Evolutionary conservation across 768 basidiomycete species (phyloP), one percentile per base, ranked within the genome.

Genomic region (Cantharellus cinnabarinus): DNA sequence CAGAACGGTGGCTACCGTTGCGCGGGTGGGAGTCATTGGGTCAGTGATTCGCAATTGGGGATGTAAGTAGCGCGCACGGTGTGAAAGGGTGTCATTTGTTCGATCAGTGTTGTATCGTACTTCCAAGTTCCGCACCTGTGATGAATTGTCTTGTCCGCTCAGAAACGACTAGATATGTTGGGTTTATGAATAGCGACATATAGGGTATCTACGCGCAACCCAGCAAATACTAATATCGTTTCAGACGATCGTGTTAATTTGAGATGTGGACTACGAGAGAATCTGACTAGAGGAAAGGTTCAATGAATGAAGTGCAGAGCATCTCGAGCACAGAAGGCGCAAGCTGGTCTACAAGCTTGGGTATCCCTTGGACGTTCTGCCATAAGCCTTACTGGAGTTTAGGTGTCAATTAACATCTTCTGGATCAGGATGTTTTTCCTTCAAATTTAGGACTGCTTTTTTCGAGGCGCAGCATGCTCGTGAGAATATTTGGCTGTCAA

Each of bases 271-370:
- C 20, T 29, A 29, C 20, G 20, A 29, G 20, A 29, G 20, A 29
- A 29, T 29, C 20, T 29, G 20, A 29, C 0, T 29, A 1, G 20
- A 29, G 0, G 20, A 29, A 29, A 29, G 20, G 20, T 29, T 29
- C 20, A 29, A 29, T 29, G 20, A 29, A 29, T 29, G 20, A 29
- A 29, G 20, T 29, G 20, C 20, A 29, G 20, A 57, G 80, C 84
- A 70, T 85, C 89, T 64, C 94, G 76, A 29, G 20, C 57, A 98
- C 71, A 2, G 74, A 69, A 0, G 83, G 79, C 15, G 83, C 87
- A 1, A 99, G 78, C 69, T 93, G 87, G 67, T 98, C 91, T n/a
- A 98, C 89, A n/a, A 91, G 76, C 70, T 88, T 89, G 65, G 89
- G 70, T 55, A 99, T 93, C 14, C 88, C 94, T 66, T 94, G 89